Conservation (phyloP, 2,329 filamentous ascomycete species). For the Ophiocordyceps robertsii region DNA sequence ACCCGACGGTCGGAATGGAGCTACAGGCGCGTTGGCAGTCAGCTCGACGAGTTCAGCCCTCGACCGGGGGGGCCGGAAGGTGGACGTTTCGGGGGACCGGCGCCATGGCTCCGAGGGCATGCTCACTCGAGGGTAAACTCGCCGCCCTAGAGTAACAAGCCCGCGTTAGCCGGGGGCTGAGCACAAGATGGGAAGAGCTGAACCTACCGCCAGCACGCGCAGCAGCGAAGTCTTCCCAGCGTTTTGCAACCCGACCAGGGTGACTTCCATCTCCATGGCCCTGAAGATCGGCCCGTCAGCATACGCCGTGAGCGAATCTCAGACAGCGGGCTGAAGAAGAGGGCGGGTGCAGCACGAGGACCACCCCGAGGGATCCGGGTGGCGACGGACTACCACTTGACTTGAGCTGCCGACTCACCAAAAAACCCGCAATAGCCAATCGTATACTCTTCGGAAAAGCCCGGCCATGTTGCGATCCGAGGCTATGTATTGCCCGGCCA, state of each 20-base stretch:
- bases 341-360: too few species aligned
- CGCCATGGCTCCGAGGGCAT: conserved; percentile 3
- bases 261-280: conserved; percentile 99
- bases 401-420: conserved; percentile 49
- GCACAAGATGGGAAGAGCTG: neutral
- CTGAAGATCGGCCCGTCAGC: conserved; percentile 28
- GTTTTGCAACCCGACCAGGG: conserved; percentile 96
- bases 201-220: conserved; percentile 82
- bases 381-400: neutral
- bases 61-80: neutral
- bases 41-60: neutral
- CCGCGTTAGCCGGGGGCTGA: conserved; percentile 8
- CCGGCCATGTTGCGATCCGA: conserved; percentile 55
- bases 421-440: conserved; percentile 95
- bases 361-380: neutral
- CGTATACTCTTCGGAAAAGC: conserved; percentile 88
- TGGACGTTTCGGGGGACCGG: too few species aligned
- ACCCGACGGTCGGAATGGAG: conserved; percentile 95
- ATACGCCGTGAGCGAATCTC: too few species aligned
- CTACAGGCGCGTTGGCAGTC: conserved; percentile 35
- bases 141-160: conserved; percentile 52
- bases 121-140: conserved; percentile 98
- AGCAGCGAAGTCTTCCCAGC: conserved; percentile 94
- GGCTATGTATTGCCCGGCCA: neutral
- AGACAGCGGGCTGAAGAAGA: too few species aligned